Percentiles rank a stretch among this genome's conserved stretches.
These are phyloP conservation scores for Didymella glomerata DNA, from an alignment of 2,329 filamentous ascomycete genomes.

Conservation along the genomic window DNA sequence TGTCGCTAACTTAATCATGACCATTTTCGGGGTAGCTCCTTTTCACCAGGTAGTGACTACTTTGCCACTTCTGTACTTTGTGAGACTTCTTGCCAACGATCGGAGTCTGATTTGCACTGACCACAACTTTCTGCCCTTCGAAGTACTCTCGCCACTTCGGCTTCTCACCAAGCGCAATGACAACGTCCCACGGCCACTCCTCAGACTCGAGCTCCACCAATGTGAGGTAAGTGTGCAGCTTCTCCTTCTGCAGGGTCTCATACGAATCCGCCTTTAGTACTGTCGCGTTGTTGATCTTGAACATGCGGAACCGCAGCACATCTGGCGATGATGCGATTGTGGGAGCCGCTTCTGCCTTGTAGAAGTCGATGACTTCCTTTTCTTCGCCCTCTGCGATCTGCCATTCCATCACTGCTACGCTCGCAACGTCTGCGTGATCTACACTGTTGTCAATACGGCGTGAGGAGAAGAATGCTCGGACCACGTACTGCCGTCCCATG, in stretches of 20 bases:
- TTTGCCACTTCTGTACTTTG: conserved; percentile 19
- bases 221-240: conserved; percentile 17
- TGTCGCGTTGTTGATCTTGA: conserved; percentile 22
- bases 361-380: conserved; percentile 22
- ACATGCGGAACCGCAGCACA: conserved; percentile 21
- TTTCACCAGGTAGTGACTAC: conserved; percentile 22
- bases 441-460: not conserved
- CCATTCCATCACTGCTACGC: conserved; percentile 28
- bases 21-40: conserved; percentile 11
- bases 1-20: not conserved
- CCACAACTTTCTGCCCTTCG: conserved; percentile 19
- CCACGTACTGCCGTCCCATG: conserved; percentile 20
- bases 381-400: conserved; percentile 8
- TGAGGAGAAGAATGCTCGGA: no score
- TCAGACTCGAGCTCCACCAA: conserved; percentile 18
- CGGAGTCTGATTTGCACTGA: conserved; percentile 4
- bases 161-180: conserved; percentile 20
- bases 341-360: conserved; percentile 15
- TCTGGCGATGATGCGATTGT: conserved; percentile 22
- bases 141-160: conserved; percentile 24
- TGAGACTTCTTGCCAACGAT: conserved; percentile 6
- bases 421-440: conserved; percentile 19
- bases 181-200: conserved; percentile 26
- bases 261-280: conserved; percentile 18
- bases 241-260: conserved; percentile 13